phyloP scores from a whole-genome alignment of 2,329 filamentous ascomycete species.

The Fusarium transvaalense region DNA sequence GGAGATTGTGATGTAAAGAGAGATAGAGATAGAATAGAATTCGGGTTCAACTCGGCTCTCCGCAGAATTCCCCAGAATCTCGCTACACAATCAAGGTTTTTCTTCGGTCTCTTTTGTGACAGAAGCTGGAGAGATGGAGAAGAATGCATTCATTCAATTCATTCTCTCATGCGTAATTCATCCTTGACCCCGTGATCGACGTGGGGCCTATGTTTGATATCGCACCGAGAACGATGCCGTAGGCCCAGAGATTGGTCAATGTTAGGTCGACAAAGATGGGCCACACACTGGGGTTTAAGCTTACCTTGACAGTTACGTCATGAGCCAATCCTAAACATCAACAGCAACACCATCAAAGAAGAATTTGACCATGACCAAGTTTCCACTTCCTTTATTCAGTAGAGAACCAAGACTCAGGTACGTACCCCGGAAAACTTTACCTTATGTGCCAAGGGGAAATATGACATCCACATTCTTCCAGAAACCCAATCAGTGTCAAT shows the following conservation, averaged over 20 bases:
- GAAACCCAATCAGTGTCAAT: constrained; percentile 27
- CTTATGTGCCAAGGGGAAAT: constrained; percentile 18
- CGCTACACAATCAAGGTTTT: constrained; percentile 33
- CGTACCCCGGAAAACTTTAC: constrained; percentile 33
- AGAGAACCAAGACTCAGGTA: constrained; percentile 9
- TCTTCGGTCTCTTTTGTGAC: constrained; percentile 1
- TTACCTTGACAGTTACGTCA: constrained; percentile 48
- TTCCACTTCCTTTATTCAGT: too few species aligned
- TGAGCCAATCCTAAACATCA: constrained; percentile 22
- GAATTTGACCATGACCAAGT: constrained; percentile 10
- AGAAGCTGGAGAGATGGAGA: constrained; percentile 8
- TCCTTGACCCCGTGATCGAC: constrained; percentile 27
- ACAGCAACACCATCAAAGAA: constrained; percentile 6
- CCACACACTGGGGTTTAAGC: constrained; percentile 42
- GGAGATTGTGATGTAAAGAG: neutral
- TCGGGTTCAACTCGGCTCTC: constrained; percentile 7
- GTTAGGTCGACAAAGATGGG: constrained; percentile 4
- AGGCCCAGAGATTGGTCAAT: constrained; percentile 16
- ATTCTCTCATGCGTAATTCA: constrained; percentile 11
- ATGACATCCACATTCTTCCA: constrained; percentile 31
- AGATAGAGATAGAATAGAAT: neutral
- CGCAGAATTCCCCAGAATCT: constrained; percentile 28
- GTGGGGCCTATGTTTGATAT: constrained; percentile 26
- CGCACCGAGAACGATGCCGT: constrained; percentile 45
- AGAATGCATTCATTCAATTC: neutral